Percentiles rank a stretch among this genome's conserved stretches.
phyloP scores from a whole-genome alignment of 2,329 filamentous ascomycete genomes.

The Thielaviopsis ethacetica region DNA sequence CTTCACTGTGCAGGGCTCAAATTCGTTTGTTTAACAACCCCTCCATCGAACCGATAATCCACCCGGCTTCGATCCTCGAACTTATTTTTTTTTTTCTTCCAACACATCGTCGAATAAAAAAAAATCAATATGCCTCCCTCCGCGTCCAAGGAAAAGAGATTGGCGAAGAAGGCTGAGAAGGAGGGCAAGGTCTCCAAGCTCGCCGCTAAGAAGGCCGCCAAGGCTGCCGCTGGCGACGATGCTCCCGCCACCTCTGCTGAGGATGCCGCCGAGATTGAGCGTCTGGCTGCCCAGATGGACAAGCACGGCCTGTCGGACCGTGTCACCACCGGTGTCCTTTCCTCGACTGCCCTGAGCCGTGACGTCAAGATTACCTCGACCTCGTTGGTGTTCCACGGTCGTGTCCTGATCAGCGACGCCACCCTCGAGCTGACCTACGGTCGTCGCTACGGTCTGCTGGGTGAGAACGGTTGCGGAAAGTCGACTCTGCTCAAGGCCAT shows the following conservation, averaged over 20 bases:
- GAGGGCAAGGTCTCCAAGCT: conserved; percentile 64
- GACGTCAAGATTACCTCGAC: conserved; percentile 95
- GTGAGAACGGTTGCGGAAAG: conserved; percentile 99
- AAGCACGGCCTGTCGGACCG: conserved; percentile 91
- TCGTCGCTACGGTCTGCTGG: conserved; percentile 83
- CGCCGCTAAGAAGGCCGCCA: conserved; percentile 48
- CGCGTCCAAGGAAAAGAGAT: conserved; percentile 54
- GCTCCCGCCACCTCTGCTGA: conserved; percentile 53
- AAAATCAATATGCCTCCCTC: conserved; percentile 42
- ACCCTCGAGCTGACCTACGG: conserved; percentile 86
- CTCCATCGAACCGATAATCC: conserved; percentile 4
- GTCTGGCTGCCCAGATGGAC: conserved; percentile 84
- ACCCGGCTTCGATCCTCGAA: conserved; percentile 4
- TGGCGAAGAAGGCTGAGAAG: conserved; percentile 54
- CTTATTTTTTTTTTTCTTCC: conserved; percentile 11
- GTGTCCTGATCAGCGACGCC: conserved; percentile 85
- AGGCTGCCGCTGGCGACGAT: conserved; percentile 48
- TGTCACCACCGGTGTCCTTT: conserved; percentile 91
- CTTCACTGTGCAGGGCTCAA: conserved; percentile 5
- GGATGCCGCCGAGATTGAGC: conserved; percentile 69
- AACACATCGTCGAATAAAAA: conserved; percentile 13
- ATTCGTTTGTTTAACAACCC: conserved; percentile 8
- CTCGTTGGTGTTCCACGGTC: conserved; percentile 93
- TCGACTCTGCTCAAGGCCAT: conserved; percentile 95
- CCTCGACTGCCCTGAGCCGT: conserved; percentile 68